Evolutionary conservation across 805 yeast genomes (phyloP), one percentile per base, ranked within the genome.

Genomic region (Myxozyma kluyveri): DNA sequence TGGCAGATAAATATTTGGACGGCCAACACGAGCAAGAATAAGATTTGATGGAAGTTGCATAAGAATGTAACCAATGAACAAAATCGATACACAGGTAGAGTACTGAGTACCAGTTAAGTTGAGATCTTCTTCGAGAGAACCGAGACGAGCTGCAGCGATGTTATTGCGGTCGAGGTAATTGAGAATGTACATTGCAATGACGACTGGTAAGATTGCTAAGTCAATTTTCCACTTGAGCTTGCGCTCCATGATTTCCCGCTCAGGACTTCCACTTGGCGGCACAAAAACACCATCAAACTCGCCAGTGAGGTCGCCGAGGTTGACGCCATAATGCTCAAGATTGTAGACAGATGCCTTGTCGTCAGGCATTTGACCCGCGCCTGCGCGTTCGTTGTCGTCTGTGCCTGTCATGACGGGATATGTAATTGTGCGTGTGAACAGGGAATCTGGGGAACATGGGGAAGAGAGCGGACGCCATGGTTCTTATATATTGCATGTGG

Each of bases 1-100:
- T 0, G 82, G 72, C 42, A 80, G 73, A 59, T 77, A 78, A 9
- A 76, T 48, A 0, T 81, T 72, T 0, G 86, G 84, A 50, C 69
- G 72, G 0, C 78, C 80, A 45, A 75, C 56, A 51, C 71, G 72
- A 58, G 73, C 74, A 60, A 76, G 70, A 43, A 73, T 59, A 71
- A 76, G 69, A 58, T 76, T 76, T 29, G 78, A 70, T 18, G 80
- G 80, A 43, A 76, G 69, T 62, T 76, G 79, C 69, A 74, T 73
- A 47, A 70, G 60, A 52, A 76, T 75, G 57, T 76, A 76, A 37
- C 79, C 79, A 56, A 78, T 74, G 63, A 72, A 75, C 35, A 75
- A 64, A 40, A 79, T 71, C n/a, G 81, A 74, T 50, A 79, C 75
- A 64, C 75, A 71, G 3, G 77, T 76, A 60, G 79, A 47, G 67